Percentiles rank a stretch among this genome's conserved stretches.
Conservation (phyloP, 1,284 basidiomycete species). For the Ceratobasidium sp. region DNA sequence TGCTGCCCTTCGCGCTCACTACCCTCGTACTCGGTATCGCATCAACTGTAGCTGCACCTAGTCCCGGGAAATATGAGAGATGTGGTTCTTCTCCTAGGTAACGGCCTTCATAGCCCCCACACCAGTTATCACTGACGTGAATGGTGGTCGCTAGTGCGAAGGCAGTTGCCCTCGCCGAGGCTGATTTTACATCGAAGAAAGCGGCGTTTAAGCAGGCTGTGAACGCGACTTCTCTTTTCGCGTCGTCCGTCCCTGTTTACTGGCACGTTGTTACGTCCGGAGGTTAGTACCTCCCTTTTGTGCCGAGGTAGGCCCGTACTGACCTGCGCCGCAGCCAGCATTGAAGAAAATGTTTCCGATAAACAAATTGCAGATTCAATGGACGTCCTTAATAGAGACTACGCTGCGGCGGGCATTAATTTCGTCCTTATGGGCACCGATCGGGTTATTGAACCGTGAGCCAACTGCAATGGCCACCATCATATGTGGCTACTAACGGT, state of each 20-base stretch:
- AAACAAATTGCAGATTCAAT: neutral
- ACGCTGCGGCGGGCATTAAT: neutral
- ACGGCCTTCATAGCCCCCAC: neutral
- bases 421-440: neutral
- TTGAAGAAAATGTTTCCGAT: neutral
- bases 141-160: neutral
- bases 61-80: too few relatives aligned
- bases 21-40: too few relatives aligned
- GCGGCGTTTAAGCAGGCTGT: too few relatives aligned
- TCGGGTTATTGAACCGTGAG: neutral
- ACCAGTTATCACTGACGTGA: neutral
- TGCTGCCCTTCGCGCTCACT: too few relatives aligned
- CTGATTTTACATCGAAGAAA: slow-evolving; percentile 8
- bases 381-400: slow-evolving; percentile 1
- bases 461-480: neutral
- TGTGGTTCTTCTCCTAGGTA: slow-evolving; percentile 7
- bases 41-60: too few relatives aligned
- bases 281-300: neutral
- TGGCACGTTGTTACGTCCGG: slow-evolving; percentile 7
- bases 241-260: slow-evolving; percentile 1
- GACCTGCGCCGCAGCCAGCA: neutral
- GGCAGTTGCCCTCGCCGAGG: neutral
- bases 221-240: neutral
- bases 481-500: neutral
- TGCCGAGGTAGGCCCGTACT: neutral